Evolutionary conservation across 2,329 filamentous ascomycete species (phyloP).

Genomic region (Xylariaceae sp.): DNA sequence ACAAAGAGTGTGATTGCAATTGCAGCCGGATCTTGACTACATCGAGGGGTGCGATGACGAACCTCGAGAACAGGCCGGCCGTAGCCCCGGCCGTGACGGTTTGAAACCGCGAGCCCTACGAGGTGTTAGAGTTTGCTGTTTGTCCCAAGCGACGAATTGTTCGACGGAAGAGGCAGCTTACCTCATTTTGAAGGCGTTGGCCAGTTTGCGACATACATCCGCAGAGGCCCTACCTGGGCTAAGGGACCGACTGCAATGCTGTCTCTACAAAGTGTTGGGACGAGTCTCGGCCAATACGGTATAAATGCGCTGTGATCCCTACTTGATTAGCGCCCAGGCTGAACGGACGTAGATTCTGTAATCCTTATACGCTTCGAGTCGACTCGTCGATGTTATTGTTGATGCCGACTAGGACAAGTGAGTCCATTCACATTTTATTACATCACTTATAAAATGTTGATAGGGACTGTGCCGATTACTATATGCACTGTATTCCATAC

Average conservation of each 20-base stretch:
- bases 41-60: constrained; percentile 91
- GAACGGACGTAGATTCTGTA: too few relatives aligned
- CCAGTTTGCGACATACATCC: constrained; percentile 43
- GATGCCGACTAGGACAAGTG: too few relatives aligned
- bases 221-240: constrained; percentile 30
- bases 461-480: too few relatives aligned
- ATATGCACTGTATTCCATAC: too few relatives aligned
- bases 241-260: constrained; percentile 3
- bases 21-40: constrained; percentile 98
- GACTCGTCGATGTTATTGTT: too few relatives aligned
- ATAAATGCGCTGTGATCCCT: background rate
- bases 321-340: too few relatives aligned
- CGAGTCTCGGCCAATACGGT: background rate
- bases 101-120: constrained; percentile 52
- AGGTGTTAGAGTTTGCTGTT: constrained; percentile 3
- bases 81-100: constrained; percentile 54
- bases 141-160: background rate
- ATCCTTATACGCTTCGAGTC: too few relatives aligned
- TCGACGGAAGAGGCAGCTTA: constrained; percentile 28
- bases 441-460: too few relatives aligned
- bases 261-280: background rate
- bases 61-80: constrained; percentile 86
- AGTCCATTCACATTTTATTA: too few relatives aligned
- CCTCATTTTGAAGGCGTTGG: constrained; percentile 57
- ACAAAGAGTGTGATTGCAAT: constrained; percentile 80